Conservation (phyloP, 179 eudicot genomes). For the Silene coronaria region DNA sequence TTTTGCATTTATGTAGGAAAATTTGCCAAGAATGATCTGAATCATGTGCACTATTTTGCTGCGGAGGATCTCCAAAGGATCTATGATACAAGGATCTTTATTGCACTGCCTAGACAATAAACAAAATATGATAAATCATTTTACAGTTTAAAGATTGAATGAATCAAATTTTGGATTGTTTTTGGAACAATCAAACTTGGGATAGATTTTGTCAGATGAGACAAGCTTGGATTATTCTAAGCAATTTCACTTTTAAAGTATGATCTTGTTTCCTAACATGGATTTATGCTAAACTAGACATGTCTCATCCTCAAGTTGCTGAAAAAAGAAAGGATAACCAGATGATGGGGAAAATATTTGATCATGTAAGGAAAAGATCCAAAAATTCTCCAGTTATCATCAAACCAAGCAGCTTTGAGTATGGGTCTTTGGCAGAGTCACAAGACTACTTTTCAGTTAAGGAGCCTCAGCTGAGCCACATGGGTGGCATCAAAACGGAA, state of each 20-base stretch:
- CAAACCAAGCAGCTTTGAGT: conserved; percentile 26
- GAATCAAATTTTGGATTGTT: too few relatives aligned
- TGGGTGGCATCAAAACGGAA: not conserved
- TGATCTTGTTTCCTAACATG: not conserved
- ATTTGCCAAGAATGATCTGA: not conserved
- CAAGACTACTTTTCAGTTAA: conserved; percentile 15
- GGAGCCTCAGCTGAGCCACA: conserved; percentile 8
- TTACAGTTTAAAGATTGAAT: too few relatives aligned
- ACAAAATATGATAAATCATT: too few relatives aligned
- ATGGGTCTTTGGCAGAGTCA: conserved; percentile 17
- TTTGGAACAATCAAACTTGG: not conserved
- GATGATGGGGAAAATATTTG: conserved; percentile 36
- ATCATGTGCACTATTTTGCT: not conserved
- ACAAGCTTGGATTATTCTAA: not conserved
- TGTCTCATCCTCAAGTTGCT: conserved; percentile 28
- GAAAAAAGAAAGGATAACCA: conserved; percentile 36
- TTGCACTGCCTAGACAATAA: too few relatives aligned
- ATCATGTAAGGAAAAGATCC: conserved; percentile 51
- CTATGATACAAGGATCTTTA: too few relatives aligned
- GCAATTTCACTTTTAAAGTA: not conserved
- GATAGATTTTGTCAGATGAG: not conserved
- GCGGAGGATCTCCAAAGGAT: not conserved
- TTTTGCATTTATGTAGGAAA: not conserved
- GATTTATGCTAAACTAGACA: conserved; percentile 27
- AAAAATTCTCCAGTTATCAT: conserved; percentile 41